Evolutionary conservation across 441 rosid species (phyloP), one percentile per base, ranked within the genome.

Genomic region (Erodium chrysanthum): DNA sequence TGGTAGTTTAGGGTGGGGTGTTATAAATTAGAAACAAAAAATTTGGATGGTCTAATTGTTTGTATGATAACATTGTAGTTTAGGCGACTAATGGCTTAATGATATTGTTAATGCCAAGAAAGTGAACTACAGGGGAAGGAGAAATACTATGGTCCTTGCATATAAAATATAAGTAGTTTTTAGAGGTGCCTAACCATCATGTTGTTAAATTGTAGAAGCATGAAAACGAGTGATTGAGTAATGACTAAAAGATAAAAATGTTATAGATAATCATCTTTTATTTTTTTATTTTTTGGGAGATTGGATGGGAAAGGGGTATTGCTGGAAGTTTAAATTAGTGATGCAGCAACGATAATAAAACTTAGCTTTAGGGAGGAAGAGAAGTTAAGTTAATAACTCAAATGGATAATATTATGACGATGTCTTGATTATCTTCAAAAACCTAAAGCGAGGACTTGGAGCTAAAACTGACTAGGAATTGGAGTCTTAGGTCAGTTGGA

Each of bases 101-200:
- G 21, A 52, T 52, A 52, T 52, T 52, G 59, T 52, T 52, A 52
- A 18, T 52, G 21, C n/a, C 59, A 52, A 52, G 59, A 52, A 52
- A 52, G n/a, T 52, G 8, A 18, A 52, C n/a, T 17, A 52, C 9
- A 0, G 22, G 20, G 0, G 23, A 20, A 52, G 21, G 59, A 14
- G 6, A 17, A 15, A 4, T 52, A 52, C 59, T 7, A 6, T 20
- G 59, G 59, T 17, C 22, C 59, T 52, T 52, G 10, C 21, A 8
- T 52, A 52, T 37, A 37, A 9, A 37, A 17, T 8, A 20, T 6
- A 52, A 22, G 59, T 15, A 27, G 4, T 27, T 27, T 27, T 1
- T 27, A 27, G 1, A 27, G 31, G 31, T 27, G 31, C 31, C 31
- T 27, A 27, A 27, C 31, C 31, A 27, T 27, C 2, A 27, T 27